These are phyloP conservation scores for Cryptococcus hybrid DNA, from an alignment of 1,284 basidiomycete species.

Conservation along the genomic window DNA sequence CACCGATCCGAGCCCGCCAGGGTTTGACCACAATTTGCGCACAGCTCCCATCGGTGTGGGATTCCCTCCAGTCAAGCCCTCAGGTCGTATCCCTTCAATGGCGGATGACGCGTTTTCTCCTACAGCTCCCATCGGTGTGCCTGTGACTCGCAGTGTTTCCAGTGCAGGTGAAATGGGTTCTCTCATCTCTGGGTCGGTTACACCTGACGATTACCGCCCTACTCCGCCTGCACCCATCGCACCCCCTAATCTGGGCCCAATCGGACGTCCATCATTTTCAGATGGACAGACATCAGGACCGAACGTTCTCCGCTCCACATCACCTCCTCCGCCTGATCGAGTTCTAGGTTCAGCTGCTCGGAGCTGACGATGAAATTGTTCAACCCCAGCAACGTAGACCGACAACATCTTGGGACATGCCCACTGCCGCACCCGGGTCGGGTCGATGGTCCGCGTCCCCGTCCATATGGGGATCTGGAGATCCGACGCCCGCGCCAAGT, in stretches of 20 bases:
- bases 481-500: not conserved
- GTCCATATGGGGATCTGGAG: conserved; percentile 20
- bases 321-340: conserved; percentile 29
- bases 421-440: conserved; percentile 24
- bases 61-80: conserved; percentile 25
- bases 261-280: conserved; percentile 20
- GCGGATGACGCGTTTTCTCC: conserved; percentile 37
- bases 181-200: conserved; percentile 1
- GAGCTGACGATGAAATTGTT: conserved; percentile 40
- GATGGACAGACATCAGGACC: conserved; percentile 11
- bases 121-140: conserved; percentile 30
- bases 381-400: conserved; percentile 23
- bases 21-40: conserved; percentile 23
- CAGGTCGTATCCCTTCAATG: conserved; percentile 22
- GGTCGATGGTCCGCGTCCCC: conserved; percentile 38
- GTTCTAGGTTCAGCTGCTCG: conserved; percentile 41
- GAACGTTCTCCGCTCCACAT: conserved; percentile 10
- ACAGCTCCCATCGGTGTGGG: conserved; percentile 39
- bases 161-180: conserved; percentile 15
- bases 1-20: conserved; percentile 23
- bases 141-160: conserved; percentile 11
- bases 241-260: conserved; percentile 17
- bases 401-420: conserved; percentile 25
- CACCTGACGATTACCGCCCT: conserved; percentile 10
- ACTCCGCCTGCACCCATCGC: conserved; percentile 20